Base-by-base conservation (phyloP, 306 rosid species). In the Cicer chorassanicum region DNA sequence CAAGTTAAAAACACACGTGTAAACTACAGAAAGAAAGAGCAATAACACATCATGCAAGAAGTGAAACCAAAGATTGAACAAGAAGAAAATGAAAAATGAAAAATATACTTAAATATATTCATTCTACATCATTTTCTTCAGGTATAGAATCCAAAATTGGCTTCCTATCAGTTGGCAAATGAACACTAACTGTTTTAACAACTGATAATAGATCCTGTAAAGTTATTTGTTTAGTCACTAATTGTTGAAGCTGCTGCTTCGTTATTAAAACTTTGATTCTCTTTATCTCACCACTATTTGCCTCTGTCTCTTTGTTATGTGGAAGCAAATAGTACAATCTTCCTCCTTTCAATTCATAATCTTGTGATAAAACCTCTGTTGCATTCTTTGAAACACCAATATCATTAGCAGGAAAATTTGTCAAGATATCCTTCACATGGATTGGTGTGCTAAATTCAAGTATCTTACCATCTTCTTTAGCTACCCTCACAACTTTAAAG, bases 251-350 rank as follows among this genome's bases (percentile, higher is more conserved):
- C 78, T 86, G 88, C 42, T 85, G 82, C 84, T 83, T 93, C 4
- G 97, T 87, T 18, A 91, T 74, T 2, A 91, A 76, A 63, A 93
- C 75, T 67, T 87, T 89, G 66, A 91, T 79, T 77, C 96, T 87
- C 84, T 74, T 91, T 16, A 78, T 45, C 9, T 77, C 77, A 46
- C 78, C 77, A 42, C 13, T 29, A 7, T 15, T 34, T 42, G 56
- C 39, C 13, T 43, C 44, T 43, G 51, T 50, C 24, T 55, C 82
- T 68, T 12, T 66, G 24, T 56, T 68, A 11, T 15, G 56, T 21
- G 87, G 84, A 70, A 83, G 53, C 88, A 92, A 60, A 72, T 87
- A 72, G 69, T 90, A 92, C 14, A 84, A 72, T 76, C 83, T 78
- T 10, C 98, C 93, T 7, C 66, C 36, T 48, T 86, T 88, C 14